Percentiles rank a stretch among this genome's conserved stretches.
Conservation (phyloP, 108 stramenopile species). For the Nitzschia putrida region DNA sequence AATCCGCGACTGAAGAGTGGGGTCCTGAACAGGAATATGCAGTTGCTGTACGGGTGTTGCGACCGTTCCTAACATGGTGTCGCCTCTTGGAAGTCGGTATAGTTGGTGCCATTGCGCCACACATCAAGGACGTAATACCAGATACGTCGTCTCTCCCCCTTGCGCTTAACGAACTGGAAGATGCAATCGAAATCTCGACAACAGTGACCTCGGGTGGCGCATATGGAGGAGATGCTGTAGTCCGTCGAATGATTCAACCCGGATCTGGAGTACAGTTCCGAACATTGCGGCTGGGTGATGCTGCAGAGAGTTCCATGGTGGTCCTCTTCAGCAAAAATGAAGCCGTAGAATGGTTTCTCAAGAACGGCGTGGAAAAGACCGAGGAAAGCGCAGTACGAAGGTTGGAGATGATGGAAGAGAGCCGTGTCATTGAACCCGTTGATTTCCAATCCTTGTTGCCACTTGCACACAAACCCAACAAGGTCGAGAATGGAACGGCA, state of each 20-base stretch:
- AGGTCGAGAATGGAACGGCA: conserved; percentile 28
- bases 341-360: conserved; percentile 69
- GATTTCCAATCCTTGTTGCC: conserved; percentile 39
- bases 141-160: conserved; percentile 26
- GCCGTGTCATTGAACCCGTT: conserved; percentile 75
- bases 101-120: conserved; percentile 56
- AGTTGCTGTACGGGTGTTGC: conserved; percentile 56
- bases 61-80: conserved; percentile 77
- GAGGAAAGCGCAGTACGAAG: conserved; percentile 60
- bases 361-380: conserved; percentile 50
- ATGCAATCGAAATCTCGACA: conserved; percentile 50
- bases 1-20: conserved; percentile 48
- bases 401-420: conserved; percentile 65
- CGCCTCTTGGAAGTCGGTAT: conserved; percentile 62
- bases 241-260: conserved; percentile 75
- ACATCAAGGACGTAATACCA: conserved; percentile 21
- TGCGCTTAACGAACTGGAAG: conserved; percentile 39
- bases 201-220: conserved; percentile 17
- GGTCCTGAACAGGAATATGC: conserved; percentile 68
- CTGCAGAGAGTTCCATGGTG: conserved; percentile 79
- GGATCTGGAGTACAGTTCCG: conserved; percentile 83
- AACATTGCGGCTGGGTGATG: conserved; percentile 79
- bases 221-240: conserved; percentile 64
- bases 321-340: conserved; percentile 77
- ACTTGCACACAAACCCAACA: conserved; percentile 28